A percentile compares a stretch with the other conserved stretches of the same genome.
Conservation (phyloP, 208 protist species). For the Hexamita inflata region DNA sequence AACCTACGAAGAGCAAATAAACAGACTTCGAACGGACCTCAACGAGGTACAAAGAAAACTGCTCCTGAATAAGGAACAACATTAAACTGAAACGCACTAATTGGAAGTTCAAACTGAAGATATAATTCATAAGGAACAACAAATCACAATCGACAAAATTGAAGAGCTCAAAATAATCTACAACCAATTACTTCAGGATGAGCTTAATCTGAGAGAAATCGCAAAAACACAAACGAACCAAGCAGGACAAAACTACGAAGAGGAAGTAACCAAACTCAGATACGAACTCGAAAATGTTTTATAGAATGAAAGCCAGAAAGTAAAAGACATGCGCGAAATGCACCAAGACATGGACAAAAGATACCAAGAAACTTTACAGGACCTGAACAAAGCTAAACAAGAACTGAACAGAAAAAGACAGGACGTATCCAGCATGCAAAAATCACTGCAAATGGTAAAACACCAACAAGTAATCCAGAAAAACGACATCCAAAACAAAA, state of each 20-base stretch:
- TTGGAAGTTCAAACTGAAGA: background rate
- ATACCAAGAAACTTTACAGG: background rate
- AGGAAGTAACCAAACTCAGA: background rate
- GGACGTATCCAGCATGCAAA: background rate
- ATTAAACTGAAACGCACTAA: background rate
- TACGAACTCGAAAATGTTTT: background rate
- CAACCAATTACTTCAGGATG: background rate
- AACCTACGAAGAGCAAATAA: background rate
- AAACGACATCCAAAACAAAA: background rate
- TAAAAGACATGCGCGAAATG: background rate
- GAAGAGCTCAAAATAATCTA: background rate
- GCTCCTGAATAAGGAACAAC: background rate
- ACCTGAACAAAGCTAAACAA: background rate
- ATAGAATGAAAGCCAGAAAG: background rate
- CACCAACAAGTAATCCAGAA: background rate
- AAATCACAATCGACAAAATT: background rate
- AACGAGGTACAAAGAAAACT: background rate
- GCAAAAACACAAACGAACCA: background rate
- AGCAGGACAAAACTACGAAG: background rate
- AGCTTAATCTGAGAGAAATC: background rate
- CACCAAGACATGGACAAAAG: background rate
- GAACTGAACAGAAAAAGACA: background rate
- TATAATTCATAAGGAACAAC: background rate
- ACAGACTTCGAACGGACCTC: background rate
- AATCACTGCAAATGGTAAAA: background rate